Conservation (phyloP, 768 basidiomycete species). For the Termitomyces sp. region DNA sequence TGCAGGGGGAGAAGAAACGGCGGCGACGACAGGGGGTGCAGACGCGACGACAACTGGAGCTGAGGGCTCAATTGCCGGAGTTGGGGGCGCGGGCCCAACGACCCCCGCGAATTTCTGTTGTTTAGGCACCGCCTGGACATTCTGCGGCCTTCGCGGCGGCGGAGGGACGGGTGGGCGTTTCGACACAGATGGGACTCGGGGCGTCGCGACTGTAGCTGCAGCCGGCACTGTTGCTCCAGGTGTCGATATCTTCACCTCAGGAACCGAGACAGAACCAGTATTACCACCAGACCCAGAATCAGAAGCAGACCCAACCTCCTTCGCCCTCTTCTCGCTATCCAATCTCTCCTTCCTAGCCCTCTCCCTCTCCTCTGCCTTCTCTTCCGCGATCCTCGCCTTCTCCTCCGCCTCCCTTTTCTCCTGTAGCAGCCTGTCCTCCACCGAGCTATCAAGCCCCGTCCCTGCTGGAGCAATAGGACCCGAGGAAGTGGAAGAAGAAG, state of each 20-base stretch:
- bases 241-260: constrained; percentile 8
- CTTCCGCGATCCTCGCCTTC: constrained; percentile 72
- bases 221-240: constrained; percentile 38
- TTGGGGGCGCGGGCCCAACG: neutral
- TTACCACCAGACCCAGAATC: neutral
- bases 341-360: constrained; percentile 65
- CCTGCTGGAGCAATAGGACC: neutral
- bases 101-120: neutral
- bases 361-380: constrained; percentile 77
- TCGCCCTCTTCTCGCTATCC: constrained; percentile 59
- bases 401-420: constrained; percentile 93
- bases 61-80: neutral
- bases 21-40: neutral
- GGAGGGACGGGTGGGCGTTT: constrained; percentile 36
- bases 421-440: constrained; percentile 78
- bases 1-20: constrained; percentile 10
- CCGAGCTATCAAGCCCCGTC: constrained; percentile 58
- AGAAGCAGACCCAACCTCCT: constrained; percentile 7
- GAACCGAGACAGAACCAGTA: constrained; percentile 24
- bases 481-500: constrained; percentile 25
- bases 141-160: constrained; percentile 8
- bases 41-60: too few relatives aligned
- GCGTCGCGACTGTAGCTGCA: constrained; percentile 22
- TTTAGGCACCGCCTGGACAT: neutral
- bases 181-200: constrained; percentile 9